A percentile compares a stretch with the other conserved stretches of the same genome.
Conservation (phyloP, 306 rosid species). For the Chamaecrista fasciculata region DNA sequence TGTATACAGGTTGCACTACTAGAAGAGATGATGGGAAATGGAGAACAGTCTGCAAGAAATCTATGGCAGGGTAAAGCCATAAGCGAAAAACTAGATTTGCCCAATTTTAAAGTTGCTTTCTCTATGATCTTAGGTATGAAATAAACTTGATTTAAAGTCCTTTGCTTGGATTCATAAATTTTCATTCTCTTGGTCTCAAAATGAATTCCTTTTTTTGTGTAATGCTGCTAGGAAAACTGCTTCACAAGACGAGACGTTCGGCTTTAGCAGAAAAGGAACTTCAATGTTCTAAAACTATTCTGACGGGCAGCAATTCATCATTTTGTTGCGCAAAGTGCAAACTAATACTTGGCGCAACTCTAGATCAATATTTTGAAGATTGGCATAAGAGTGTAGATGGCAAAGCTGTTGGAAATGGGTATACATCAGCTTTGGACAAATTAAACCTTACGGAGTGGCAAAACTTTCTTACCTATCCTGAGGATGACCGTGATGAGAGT, state of each 20-base stretch:
- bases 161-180: conserved; percentile 19
- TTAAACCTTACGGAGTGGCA: conserved; percentile 58
- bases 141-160: conserved; percentile 16
- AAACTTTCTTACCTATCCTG: conserved; percentile 56
- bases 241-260: conserved; percentile 55
- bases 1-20: conserved; percentile 66
- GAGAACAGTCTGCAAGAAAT: conserved; percentile 67
- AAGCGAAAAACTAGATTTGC: conserved; percentile 54
- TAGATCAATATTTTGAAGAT: conserved; percentile 73
- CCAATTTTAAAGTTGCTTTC: conserved; percentile 68
- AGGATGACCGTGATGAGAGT: conserved; percentile 34
- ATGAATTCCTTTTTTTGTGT: conserved; percentile 27
- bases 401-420: conserved; percentile 51
- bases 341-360: conserved; percentile 60
- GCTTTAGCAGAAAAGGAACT: conserved; percentile 81
- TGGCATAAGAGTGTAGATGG: conserved; percentile 49
- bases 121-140: conserved; percentile 72
- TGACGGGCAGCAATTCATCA: conserved; percentile 35
- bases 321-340: conserved; percentile 83
- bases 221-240: conserved; percentile 62
- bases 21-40: conserved; percentile 76
- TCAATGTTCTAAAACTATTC: conserved; percentile 46
- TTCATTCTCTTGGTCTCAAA: conserved; percentile 19
- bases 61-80: conserved; percentile 72
- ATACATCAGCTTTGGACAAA: conserved; percentile 63